Evolutionary conservation across 2,329 filamentous ascomycete species (phyloP).

Genomic region (Penicillium sp.): DNA sequence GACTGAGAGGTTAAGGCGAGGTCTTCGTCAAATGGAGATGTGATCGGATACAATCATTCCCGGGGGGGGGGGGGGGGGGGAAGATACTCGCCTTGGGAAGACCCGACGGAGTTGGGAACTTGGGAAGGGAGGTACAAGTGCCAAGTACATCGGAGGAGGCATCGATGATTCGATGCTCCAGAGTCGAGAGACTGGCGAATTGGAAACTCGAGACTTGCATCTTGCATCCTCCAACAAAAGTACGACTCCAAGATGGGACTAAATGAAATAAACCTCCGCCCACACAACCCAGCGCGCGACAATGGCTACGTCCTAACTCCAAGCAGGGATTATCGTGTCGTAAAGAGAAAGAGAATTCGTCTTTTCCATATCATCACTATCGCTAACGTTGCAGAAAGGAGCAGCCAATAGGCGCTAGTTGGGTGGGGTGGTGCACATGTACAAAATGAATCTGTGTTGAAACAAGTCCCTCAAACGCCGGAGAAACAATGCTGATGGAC

Average conservation of each 20-base stretch:
- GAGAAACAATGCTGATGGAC: conserved; percentile 23
- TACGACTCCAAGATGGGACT: background rate
- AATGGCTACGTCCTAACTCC: no score
- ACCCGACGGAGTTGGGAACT: background rate
- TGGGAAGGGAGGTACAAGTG: background rate
- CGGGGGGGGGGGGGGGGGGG: no score
- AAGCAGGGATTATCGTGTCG: background rate
- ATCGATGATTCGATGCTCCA: background rate
- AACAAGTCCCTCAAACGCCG: conserved; percentile 20
- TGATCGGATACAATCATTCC: background rate
- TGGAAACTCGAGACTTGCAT: background rate
- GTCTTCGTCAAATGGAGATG: no score
- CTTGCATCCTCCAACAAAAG: background rate
- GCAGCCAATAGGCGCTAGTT: conserved; percentile 11
- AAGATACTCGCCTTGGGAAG: conserved; percentile 1
- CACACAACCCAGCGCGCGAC: no score
- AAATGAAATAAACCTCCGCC: background rate
- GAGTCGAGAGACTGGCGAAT: background rate
- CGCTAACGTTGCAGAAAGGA: conserved; percentile 19
- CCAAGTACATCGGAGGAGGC: background rate
- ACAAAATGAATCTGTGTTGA: conserved; percentile 17
- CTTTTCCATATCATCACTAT: conserved; percentile 19
- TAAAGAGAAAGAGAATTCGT: conserved; percentile 9
- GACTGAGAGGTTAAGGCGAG: no score
- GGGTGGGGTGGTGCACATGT: conserved; percentile 24